phyloP scores from a whole-genome alignment of 306 rosid genomes.

The Quercus variabilis region DNA sequence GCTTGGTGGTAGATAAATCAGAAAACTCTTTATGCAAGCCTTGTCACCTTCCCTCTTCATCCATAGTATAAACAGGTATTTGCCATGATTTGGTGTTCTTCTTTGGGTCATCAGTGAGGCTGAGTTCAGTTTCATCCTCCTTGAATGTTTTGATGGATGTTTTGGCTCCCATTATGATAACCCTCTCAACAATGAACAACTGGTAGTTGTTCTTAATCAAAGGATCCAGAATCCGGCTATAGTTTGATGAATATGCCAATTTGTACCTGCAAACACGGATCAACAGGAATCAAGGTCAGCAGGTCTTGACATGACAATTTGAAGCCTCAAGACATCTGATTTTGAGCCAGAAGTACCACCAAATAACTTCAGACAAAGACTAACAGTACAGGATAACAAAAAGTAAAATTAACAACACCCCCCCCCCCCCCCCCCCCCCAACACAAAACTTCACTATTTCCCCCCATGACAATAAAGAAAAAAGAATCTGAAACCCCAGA shows the following conservation, averaged over 20 bases:
- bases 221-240: constrained; percentile 63
- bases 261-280: constrained; percentile 60
- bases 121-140: constrained; percentile 63
- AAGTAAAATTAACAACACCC: no score
- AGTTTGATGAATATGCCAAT: constrained; percentile 75
- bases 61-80: constrained; percentile 66
- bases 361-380: background rate
- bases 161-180: constrained; percentile 74
- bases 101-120: constrained; percentile 91
- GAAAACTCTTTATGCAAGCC: background rate
- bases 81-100: constrained; percentile 91
- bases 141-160: constrained; percentile 78
- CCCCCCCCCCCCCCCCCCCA: no score
- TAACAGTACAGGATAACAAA: no score
- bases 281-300: constrained; percentile 14
- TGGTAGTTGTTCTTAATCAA: constrained; percentile 74
- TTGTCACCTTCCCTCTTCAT: constrained; percentile 52
- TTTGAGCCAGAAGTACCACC: constrained; percentile 1
- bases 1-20: background rate
- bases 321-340: background rate
- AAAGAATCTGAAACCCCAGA: no score
- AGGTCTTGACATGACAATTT: background rate
- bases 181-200: constrained; percentile 89
- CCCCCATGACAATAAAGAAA: no score
- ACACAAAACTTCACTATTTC: no score